Percentiles rank a stretch among this genome's conserved stretches.
phyloP scores from a whole-genome alignment of 768 basidiomycete genomes.

The Neoboletus magnificus region DNA sequence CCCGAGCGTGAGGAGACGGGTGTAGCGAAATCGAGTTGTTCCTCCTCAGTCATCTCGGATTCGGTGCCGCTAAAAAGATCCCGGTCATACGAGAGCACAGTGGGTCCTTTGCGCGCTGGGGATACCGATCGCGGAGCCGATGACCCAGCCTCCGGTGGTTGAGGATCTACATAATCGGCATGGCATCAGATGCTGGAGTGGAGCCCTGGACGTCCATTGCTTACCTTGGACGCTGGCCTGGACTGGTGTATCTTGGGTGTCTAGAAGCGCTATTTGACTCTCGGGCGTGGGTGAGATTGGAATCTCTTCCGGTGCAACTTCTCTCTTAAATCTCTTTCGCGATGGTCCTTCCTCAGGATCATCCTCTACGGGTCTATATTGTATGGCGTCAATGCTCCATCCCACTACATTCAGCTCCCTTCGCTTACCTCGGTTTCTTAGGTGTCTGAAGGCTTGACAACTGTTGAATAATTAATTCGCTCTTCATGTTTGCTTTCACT shows the following conservation, averaged over 20 bases:
- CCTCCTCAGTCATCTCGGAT: constrained; percentile 23
- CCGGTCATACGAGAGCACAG: background rate
- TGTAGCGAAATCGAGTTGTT: constrained; percentile 17
- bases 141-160: background rate
- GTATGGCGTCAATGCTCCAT: background rate
- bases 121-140: background rate
- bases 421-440: constrained; percentile 13
- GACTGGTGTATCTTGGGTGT: background rate
- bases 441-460: constrained; percentile 11
- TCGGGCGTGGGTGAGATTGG: background rate
- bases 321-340: constrained; percentile 14
- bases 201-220: background rate
- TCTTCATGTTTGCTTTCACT: constrained; percentile 27
- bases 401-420: background rate
- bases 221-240: background rate
- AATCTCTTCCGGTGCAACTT: background rate
- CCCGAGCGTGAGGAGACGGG: constrained; percentile 23
- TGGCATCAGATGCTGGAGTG: background rate
- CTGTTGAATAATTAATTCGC: constrained; percentile 21
- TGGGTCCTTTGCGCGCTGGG: background rate
- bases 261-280: background rate
- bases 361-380: constrained; percentile 5
- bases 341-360: constrained; percentile 10
- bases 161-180: background rate
- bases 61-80: constrained; percentile 19